Evolutionary conservation across 257 asterid species (phyloP).

Genomic region (Rubia yunnanensis): DNA sequence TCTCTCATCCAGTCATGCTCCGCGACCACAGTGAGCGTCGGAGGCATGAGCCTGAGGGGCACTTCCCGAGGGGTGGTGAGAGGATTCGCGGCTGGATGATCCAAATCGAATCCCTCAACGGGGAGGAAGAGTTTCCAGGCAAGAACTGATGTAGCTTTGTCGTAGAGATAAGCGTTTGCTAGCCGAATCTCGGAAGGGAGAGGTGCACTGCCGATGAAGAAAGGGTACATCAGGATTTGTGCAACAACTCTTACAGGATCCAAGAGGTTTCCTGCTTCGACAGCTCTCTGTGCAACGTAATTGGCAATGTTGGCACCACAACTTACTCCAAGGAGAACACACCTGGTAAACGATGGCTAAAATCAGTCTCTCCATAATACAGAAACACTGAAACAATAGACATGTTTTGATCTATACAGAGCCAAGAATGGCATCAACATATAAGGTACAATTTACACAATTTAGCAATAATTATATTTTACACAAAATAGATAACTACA

Average conservation of each 20-base stretch:
- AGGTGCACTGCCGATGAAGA: conserved; percentile 63
- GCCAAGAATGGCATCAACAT: too few species aligned
- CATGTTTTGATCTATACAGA: not conserved
- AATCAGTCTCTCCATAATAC: conserved; percentile 14
- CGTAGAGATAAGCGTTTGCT: conserved; percentile 61
- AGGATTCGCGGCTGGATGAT: conserved; percentile 75
- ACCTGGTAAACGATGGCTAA: conserved; percentile 32
- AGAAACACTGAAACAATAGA: not conserved
- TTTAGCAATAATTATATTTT: too few species aligned
- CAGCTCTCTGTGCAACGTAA: conserved; percentile 45
- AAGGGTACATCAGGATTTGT: conserved; percentile 81
- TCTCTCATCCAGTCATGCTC: conserved; percentile 91
- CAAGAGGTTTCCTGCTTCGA: conserved; percentile 43
- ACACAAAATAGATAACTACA: too few species aligned
- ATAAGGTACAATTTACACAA: too few species aligned
- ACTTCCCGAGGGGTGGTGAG: conserved; percentile 27
- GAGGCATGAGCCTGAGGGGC: conserved; percentile 63
- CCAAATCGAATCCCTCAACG: conserved; percentile 39
- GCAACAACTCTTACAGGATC: conserved; percentile 75
- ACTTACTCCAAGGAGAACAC: conserved; percentile 84
- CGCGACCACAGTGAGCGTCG: conserved; percentile 70
- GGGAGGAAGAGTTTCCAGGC: conserved; percentile 85
- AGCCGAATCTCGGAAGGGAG: conserved; percentile 52
- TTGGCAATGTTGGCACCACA: conserved; percentile 79
- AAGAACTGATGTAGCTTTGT: conserved; percentile 48